Base-by-base conservation (phyloP, 176 grass and related monocot genomes). In the Echinochloa phyllopogon region DNA sequence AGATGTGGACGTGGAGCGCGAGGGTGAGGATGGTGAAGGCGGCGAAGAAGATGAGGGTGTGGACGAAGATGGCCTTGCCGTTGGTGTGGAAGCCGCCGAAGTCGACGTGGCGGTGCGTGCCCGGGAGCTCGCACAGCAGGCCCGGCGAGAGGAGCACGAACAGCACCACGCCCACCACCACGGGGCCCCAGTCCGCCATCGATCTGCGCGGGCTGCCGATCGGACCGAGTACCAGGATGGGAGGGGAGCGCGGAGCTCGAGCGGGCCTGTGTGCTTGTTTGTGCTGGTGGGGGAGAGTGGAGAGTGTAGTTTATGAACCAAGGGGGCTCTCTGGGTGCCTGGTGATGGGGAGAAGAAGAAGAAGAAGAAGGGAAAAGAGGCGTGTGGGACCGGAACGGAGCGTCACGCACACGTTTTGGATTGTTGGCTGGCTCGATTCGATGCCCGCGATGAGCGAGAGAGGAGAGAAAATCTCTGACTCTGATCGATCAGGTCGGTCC, bases 11-110 rank as follows among this genome's bases (percentile, higher is more conserved):
- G 62, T 92, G 82, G 41, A 95, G 90, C 44, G 87, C 90, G 29
- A 95, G 85, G 23, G 91, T 92, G 84, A 92, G 65, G 87, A 92
- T 84, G 82, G 90, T 87, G 85, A 92, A 95, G 74, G 61, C 65
- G 33, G 93, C 87, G 82, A 95, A 92, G 87, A 95, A 95, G 87
- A 95, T 86, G 73, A 95, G 93, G 21, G 93, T 95, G 85, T 95
- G 93, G 47, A 95, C 82, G 85, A 83, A 87, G 72, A 95, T 86
- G 56, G 93, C 90, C 82, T 92, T 95, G 25, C 93, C 93, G 82
- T 95, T 95, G 80, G 93, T 95, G 64, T 79, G 80, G 60, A 95
- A 90, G 78, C 90, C 82, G 53, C 82, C 87, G 68, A 95, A 92
- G 70, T 92, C 87, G 84, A 95, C 86, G 60, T 74, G 84, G 48